phyloP scores from a whole-genome alignment of 2,329 filamentous ascomycete genomes.

The Stagonosporopsis rhizophila region DNA sequence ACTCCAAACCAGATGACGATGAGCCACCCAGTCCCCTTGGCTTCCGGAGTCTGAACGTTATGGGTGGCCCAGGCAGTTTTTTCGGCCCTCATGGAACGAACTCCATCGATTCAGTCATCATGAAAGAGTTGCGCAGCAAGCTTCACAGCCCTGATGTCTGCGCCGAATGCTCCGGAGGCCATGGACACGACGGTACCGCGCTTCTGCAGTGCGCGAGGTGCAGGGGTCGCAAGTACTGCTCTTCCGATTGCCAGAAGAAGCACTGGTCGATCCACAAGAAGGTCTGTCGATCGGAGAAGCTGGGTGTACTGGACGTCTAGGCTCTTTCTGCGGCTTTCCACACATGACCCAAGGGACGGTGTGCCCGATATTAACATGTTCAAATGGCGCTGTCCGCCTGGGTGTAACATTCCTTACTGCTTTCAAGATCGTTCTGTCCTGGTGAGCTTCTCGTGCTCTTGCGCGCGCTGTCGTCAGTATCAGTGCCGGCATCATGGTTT shows the following conservation, averaged over 20 bases:
- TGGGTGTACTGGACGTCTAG: background rate
- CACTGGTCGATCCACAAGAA: slow-evolving; percentile 46
- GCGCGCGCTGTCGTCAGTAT: background rate
- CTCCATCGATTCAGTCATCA: slow-evolving; percentile 17
- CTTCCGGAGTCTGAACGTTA: slow-evolving; percentile 19
- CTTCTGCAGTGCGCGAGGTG: slow-evolving; percentile 38
- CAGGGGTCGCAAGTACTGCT: slow-evolving; percentile 39
- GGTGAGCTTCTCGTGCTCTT: background rate
- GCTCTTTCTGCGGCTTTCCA: background rate
- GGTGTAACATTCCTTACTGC: no score
- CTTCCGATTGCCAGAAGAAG: slow-evolving; percentile 38
- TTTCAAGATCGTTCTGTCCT: background rate
- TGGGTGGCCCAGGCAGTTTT: no score
- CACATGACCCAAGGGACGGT: no score
- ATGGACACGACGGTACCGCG: background rate
- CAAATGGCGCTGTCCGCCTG: background rate
- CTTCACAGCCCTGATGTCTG: slow-evolving; percentile 22
- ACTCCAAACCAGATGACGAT: background rate
- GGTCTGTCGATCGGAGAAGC: slow-evolving; percentile 22
- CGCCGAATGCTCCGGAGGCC: slow-evolving; percentile 20
- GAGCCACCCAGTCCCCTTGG: no score
- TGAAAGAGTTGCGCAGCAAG: slow-evolving; percentile 30
- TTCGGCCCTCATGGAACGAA: background rate
- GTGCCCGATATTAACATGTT: background rate
- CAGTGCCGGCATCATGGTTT: background rate